Conservation (phyloP, 345 rosid species). For the Populus simonii region DNA sequence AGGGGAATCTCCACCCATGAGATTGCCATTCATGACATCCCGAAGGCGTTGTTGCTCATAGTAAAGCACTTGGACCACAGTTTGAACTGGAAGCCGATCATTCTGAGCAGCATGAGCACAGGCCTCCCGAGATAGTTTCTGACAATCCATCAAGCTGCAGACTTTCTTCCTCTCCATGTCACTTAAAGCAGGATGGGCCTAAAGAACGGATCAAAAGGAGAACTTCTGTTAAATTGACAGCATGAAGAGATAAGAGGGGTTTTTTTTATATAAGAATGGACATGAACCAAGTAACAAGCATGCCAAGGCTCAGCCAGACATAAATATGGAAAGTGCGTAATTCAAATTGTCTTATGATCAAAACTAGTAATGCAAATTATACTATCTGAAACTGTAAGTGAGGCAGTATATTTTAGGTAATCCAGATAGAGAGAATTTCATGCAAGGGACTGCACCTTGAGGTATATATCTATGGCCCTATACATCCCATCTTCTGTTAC, state of each 20-base stretch:
- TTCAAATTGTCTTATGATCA: neutral
- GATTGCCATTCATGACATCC: slow-evolving; percentile 52
- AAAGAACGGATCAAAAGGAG: neutral
- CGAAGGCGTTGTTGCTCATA: slow-evolving; percentile 84
- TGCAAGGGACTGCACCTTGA: slow-evolving; percentile 57
- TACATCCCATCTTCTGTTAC: slow-evolving; percentile 86
- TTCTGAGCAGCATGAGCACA: slow-evolving; percentile 96
- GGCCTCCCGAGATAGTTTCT: slow-evolving; percentile 85
- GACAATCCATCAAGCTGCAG: slow-evolving; percentile 93
- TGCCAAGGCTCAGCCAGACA: neutral
- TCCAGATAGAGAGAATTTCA: neutral
- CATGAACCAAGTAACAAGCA: neutral
- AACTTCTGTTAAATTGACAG: slow-evolving; percentile 1
- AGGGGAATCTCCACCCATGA: slow-evolving; percentile 33
- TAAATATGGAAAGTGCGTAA: neutral
- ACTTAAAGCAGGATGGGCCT: slow-evolving; percentile 85
- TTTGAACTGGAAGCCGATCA: slow-evolving; percentile 83
- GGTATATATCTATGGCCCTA: slow-evolving; percentile 82
- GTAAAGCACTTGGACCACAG: slow-evolving; percentile 91
- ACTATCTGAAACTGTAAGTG: neutral
- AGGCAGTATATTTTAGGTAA: neutral
- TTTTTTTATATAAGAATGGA: neutral
- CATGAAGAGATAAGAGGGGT: neutral
- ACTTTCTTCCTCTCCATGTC: slow-evolving; percentile 94
- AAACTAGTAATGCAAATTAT: neutral